These are phyloP conservation scores for Saturnispora saitoi DNA, from an alignment of 805 yeast species.

Conservation along the genomic window DNA sequence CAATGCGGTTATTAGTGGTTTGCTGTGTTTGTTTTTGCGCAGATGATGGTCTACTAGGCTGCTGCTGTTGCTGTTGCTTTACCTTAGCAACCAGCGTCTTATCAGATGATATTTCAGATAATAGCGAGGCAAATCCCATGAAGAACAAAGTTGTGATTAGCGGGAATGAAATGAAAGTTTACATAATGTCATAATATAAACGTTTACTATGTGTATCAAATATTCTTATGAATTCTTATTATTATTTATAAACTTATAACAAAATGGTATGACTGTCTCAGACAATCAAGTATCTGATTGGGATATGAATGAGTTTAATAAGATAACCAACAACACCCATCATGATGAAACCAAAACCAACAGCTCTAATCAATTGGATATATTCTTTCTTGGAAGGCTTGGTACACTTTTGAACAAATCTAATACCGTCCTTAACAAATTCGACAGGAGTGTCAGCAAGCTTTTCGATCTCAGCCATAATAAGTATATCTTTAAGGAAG, in stretches of 20 bases:
- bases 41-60: background rate
- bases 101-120: constrained; percentile 26
- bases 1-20: too few species aligned
- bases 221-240: background rate
- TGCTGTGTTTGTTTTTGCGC: background rate
- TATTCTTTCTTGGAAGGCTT: constrained; percentile 91
- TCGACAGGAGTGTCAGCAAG: constrained; percentile 81
- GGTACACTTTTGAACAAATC: constrained; percentile 83
- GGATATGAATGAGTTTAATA: constrained; percentile 89
- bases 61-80: background rate
- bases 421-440: constrained; percentile 83
- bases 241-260: background rate
- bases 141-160: background rate
- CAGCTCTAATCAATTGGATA: constrained; percentile 83
- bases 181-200: background rate
- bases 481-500: background rate
- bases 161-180: background rate
- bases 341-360: constrained; percentile 92
- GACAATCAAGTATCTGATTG: constrained; percentile 92
- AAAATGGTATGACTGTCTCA: constrained; percentile 28
- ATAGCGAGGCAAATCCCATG: constrained; percentile 18
- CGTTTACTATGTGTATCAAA: background rate
- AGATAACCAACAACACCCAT: constrained; percentile 97
- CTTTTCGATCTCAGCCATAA: constrained; percentile 48
- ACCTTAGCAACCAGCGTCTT: constrained; percentile 8